These are phyloP conservation scores for Madurella fahalii DNA, from an alignment of 2,329 filamentous ascomycete species.

Conservation along the genomic window DNA sequence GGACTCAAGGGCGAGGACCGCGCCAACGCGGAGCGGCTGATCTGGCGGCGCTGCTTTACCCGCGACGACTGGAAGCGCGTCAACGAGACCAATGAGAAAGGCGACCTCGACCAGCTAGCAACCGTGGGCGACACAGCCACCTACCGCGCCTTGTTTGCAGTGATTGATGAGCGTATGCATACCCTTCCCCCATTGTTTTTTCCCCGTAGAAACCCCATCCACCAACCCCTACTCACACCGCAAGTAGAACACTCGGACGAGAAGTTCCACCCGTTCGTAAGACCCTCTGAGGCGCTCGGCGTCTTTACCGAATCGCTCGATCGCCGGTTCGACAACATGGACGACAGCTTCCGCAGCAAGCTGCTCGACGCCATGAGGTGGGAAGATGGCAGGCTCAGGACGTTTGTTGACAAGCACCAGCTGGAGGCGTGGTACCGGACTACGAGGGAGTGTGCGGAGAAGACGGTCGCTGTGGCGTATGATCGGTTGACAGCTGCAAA, in stretches of 20 bases:
- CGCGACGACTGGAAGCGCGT: constrained; percentile 79
- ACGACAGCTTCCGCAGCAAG: constrained; percentile 60
- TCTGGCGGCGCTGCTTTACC: constrained; percentile 85
- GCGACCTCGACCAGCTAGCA: constrained; percentile 63
- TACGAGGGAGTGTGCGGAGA: constrained; percentile 27
- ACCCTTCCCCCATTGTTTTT: constrained; percentile 1
- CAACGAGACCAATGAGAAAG: constrained; percentile 72
- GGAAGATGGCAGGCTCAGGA: constrained; percentile 64
- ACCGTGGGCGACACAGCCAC: constrained; percentile 62
- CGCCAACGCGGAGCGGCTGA: constrained; percentile 55
- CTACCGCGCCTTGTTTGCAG: constrained; percentile 61
- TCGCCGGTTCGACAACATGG: constrained; percentile 55
- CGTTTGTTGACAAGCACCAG: constrained; percentile 62
- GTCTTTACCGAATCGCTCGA: constrained; percentile 60
- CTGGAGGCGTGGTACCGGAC: constrained; percentile 61
- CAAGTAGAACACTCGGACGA: constrained; percentile 34
- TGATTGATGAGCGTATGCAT: constrained; percentile 61
- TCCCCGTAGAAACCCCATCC: too few relatives aligned
- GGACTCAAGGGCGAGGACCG: constrained; percentile 54
- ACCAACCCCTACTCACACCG: background rate
- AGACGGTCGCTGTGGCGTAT: constrained; percentile 26
- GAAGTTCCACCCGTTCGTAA: constrained; percentile 42
- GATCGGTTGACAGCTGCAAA: constrained; percentile 13
- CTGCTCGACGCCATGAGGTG: constrained; percentile 67
- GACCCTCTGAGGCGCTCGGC: constrained; percentile 52